Evolutionary conservation across 1,284 basidiomycete species (phyloP).

Genomic region (Porphyrellus sp.): DNA sequence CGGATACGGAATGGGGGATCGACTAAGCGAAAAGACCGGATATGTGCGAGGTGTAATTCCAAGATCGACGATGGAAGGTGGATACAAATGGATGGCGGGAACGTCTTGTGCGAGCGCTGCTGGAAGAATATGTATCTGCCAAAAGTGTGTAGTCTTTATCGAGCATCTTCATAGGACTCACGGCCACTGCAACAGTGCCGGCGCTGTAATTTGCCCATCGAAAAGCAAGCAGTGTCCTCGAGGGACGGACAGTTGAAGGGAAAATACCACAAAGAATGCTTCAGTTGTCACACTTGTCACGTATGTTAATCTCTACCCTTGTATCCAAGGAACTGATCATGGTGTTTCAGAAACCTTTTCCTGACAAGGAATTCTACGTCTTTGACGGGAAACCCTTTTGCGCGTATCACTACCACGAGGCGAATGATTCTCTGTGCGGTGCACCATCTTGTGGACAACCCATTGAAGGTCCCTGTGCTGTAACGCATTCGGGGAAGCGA

Average conservation of each 20-base stretch:
- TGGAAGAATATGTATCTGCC: slow-evolving; percentile 95
- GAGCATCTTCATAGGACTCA: slow-evolving; percentile 2
- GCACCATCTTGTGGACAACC: slow-evolving; percentile 76
- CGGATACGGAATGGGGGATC: slow-evolving; percentile 29
- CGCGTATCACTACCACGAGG: slow-evolving; percentile 87
- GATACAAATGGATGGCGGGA: slow-evolving; percentile 74
- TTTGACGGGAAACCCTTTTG: slow-evolving; percentile 84
- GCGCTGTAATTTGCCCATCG: slow-evolving; percentile 77
- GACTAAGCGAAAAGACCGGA: slow-evolving; percentile 30
- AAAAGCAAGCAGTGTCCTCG: slow-evolving; percentile 86
- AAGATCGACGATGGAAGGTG: slow-evolving; percentile 76
- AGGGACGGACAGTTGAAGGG: slow-evolving; percentile 90
- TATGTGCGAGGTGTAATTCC: slow-evolving; percentile 67
- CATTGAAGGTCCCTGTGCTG: slow-evolving; percentile 87
- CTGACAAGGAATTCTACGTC: slow-evolving; percentile 86
- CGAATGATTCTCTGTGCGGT: slow-evolving; percentile 82
- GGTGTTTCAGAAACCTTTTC: slow-evolving; percentile 70
- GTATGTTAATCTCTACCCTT: slow-evolving; percentile 43
- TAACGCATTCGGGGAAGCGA: slow-evolving; percentile 70
- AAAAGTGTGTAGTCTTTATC: slow-evolving; percentile 50
- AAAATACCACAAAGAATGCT: slow-evolving; percentile 88
- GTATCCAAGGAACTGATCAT: slow-evolving; percentile 2
- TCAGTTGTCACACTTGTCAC: slow-evolving; percentile 80
- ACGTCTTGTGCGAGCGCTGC: slow-evolving; percentile 77
- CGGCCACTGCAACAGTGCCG: slow-evolving; percentile 58